phyloP scores from a whole-genome alignment of 768 basidiomycete species.

The Hypholoma fasciculare region DNA sequence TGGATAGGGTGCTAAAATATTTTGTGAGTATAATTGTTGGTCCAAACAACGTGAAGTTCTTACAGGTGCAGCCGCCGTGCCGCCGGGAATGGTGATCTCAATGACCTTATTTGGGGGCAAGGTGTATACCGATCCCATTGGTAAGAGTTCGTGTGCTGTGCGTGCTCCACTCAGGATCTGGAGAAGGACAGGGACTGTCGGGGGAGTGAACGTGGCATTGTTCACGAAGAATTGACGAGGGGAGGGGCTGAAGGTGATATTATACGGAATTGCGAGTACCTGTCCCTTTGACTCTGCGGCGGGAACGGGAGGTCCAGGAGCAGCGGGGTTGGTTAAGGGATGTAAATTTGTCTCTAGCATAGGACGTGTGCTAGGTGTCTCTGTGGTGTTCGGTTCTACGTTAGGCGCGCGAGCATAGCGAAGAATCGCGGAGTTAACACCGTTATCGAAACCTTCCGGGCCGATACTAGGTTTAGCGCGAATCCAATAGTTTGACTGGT shows the following conservation, averaged over 20 bases:
- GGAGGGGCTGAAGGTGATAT: neutral
- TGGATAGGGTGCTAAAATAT: conserved; percentile 37
- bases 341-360: neutral
- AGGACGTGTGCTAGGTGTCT: neutral
- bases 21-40: neutral
- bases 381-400: conserved; percentile 40
- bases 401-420: conserved; percentile 45
- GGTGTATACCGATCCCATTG: conserved; percentile 40
- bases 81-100: conserved; percentile 46
- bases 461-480: conserved; percentile 31
- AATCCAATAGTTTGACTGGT: conserved; percentile 53
- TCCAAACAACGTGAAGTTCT: neutral
- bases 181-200: conserved; percentile 44
- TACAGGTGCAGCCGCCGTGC: conserved; percentile 19
- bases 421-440: conserved; percentile 50
- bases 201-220: conserved; percentile 29
- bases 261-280: neutral
- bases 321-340: neutral
- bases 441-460: conserved; percentile 10
- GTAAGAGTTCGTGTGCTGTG: conserved; percentile 38
- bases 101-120: conserved; percentile 46
- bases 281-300: neutral
- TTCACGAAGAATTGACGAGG: conserved; percentile 27
- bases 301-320: neutral
- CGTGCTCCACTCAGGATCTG: conserved; percentile 49